Base-by-base conservation (phyloP, 768 basidiomycete species). In the Leccinum imitatum region DNA sequence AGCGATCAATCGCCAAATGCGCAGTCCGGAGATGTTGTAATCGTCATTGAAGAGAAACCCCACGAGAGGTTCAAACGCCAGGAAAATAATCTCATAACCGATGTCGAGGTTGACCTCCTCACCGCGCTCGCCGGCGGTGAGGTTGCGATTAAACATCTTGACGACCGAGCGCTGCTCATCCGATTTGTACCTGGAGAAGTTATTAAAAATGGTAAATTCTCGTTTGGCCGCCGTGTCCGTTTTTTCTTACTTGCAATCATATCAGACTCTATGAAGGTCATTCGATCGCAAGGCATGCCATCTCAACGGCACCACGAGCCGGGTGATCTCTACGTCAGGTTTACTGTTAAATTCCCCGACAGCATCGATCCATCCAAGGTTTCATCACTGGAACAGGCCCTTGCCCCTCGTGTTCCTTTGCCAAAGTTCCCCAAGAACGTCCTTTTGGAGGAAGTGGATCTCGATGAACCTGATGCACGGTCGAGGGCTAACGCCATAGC, bases 261-360 rank as follows among this genome's bases (percentile, higher is more conserved):
- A 50, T 52, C 67, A 95, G 96, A 90, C 61, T 88, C 90, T 48
- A 70, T 95, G 69, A 98, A 97, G 77, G 88, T 95, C 64, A 89
- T 99, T 67, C 84, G 84, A 53, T 92, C 91, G 5, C 95, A 98
- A 77, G 97, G 97, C 62, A 99, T 99, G 97, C 97, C 96, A 13
- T 98, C 97, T 54, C 91, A 91, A 74, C 87, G 97, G 61, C 96
- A 98, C 77, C 97, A 98, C 77, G 95, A 99, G 71, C 84, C 87
- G 44, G 97, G 97, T 41, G 94, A 98, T 76, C 83, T 99, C 61
- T 94, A 85, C 72, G 82, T 99, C 75, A 90, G 87, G 71, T 77
- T 98, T 66, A 80, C 81, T 63, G 91, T 99, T 70, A 85, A 81
- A 59, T 99, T 98, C 86, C 97, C 97, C 39, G 91, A 94, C 31